Base-by-base conservation (phyloP, 306 rosid species). In the Pterocarpus macrocarpus region DNA sequence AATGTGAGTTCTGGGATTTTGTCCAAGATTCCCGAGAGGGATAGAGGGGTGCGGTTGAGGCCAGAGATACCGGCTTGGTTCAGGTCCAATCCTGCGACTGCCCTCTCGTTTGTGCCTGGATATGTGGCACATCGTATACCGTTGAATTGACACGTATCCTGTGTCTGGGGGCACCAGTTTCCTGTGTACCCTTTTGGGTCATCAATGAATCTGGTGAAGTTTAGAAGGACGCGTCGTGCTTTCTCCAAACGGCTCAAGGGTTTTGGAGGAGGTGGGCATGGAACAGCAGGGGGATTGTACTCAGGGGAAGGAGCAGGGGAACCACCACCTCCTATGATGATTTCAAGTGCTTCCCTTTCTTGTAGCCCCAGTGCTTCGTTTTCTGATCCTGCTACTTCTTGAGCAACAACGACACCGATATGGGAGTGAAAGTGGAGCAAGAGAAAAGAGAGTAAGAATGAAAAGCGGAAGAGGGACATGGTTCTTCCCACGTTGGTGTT, bases 21-120 rank as follows among this genome's bases (percentile, higher is more conserved):
- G 71, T 49, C 87, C 2, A 90, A 0, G 76, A 92, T 65, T 0
- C 80, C 88, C 0, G 5, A 0, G 3, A 92, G 89, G 2, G 30
- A 57, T 2, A 92, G 56, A 73, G 0, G 12, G 10, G 8, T 0
- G 0, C 44, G 3, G 2, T 56, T 11, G 4, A 0, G 1, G 5
- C 87, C 85, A 0, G 9, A 3, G 7, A 88, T 39, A 0, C 3
- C 0, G 13, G 34, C 83, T 22, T 77, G 81, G 49, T 95, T 95
- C 34, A 95, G 73, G 82, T 89, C 87, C 0, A 89, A 4, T 34
- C 97, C 98, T 1, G 97, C 39, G 1, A 90, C 87, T 7, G 90
- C 89, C 0, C 0, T 0, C 5, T 55, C 10, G 0, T 2, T 32
- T 0, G 10, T 0, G 2, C 0, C 3, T 2, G 97, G 95, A 30